phyloP scores from a whole-genome alignment of 768 basidiomycete genomes.

The Lyophyllum shimeji region DNA sequence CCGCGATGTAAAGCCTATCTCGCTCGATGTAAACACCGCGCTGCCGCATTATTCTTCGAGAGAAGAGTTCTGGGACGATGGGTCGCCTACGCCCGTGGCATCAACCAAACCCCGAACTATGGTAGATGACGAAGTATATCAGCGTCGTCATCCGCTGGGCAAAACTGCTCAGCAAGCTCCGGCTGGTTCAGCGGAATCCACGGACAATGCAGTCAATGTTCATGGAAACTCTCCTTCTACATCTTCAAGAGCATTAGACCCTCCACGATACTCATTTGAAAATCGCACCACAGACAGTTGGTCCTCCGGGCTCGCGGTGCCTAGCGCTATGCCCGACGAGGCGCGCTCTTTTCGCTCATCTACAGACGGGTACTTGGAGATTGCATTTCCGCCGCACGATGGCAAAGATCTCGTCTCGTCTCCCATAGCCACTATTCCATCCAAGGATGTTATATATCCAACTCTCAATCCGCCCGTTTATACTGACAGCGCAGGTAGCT shows the following conservation, averaged over 20 bases:
- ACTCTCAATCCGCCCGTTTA: constrained; percentile 6
- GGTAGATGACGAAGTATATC: neutral
- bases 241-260: neutral
- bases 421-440: neutral
- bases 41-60: neutral
- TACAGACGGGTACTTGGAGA: neutral
- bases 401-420: neutral
- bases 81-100: neutral
- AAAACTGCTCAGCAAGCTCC: neutral
- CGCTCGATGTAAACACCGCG: neutral
- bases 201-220: neutral
- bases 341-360: neutral
- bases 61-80: neutral
- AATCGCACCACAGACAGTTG: neutral
- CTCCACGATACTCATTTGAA: constrained; percentile 1
- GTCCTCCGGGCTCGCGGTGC: neutral
- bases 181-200: neutral
- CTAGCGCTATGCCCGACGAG: neutral
- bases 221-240: neutral
- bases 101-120: neutral
- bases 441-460: neutral
- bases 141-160: neutral
- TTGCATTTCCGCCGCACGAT: neutral
- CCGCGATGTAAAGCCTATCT: neutral
- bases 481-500: neutral